A percentile compares a stretch with the other conserved stretches of the same genome.
Conservation (phyloP, 768 basidiomycete species). For the Phanerochaete carnosa region DNA sequence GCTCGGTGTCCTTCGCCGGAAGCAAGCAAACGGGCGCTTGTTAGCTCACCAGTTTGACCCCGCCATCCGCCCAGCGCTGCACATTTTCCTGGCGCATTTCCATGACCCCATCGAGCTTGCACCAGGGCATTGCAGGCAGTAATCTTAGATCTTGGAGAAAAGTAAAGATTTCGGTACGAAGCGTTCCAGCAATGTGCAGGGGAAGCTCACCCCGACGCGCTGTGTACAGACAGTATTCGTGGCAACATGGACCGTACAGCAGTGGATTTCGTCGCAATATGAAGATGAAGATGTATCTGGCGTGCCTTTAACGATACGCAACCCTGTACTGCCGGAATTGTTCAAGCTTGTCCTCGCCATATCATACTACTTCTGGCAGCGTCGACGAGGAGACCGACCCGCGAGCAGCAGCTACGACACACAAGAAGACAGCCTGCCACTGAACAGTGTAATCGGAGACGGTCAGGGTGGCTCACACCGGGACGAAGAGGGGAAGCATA, state of each 20-base stretch:
- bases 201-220: background rate
- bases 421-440: background rate
- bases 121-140: background rate
- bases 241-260: background rate
- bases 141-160: background rate
- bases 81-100: background rate
- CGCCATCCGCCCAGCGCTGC: background rate
- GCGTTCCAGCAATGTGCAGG: background rate
- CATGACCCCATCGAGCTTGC: background rate
- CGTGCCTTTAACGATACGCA: background rate
- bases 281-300: background rate
- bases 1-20: background rate
- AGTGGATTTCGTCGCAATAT: background rate
- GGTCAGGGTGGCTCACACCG: background rate
- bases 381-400: background rate
- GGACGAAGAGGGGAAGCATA: background rate
- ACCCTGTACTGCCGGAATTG: background rate
- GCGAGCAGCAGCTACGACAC: background rate
- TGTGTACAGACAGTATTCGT: constrained; percentile 1
- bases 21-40: background rate
- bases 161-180: background rate
- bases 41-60: background rate
- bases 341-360: constrained; percentile 2
- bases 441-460: background rate
- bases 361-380: background rate